Evolutionary conservation across 2,329 filamentous ascomycete genomes (phyloP).

Genomic region (Aspergillus pseudoterreus): DNA sequence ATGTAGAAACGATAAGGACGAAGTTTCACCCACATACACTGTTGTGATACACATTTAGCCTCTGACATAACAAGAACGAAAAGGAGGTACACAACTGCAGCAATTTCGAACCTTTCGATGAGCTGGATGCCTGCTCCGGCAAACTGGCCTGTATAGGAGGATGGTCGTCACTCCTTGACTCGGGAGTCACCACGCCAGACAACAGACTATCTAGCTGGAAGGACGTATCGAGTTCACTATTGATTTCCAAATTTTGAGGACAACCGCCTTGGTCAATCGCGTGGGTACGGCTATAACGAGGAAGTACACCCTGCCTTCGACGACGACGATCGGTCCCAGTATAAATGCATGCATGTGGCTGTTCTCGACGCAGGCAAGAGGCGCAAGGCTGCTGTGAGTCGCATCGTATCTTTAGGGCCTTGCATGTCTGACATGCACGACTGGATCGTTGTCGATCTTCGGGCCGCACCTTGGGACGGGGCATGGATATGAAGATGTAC

Average conservation of each 20-base stretch:
- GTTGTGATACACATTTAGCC: neutral
- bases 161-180: neutral
- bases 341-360: neutral
- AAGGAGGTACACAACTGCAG: no score
- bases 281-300: neutral
- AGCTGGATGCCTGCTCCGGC: neutral
- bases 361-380: neutral
- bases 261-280: neutral
- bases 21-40: neutral
- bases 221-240: neutral
- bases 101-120: neutral
- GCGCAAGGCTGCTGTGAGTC: neutral
- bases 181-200: neutral
- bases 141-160: neutral
- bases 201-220: neutral
- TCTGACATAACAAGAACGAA: no score
- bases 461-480: neutral
- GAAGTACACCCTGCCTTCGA: neutral
- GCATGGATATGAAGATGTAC: neutral
- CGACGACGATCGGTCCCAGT: neutral
- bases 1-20: neutral
- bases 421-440: neutral
- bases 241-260: neutral
- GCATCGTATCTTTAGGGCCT: neutral
- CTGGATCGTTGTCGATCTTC: conserved; percentile 1